Conservation (phyloP, 2,329 filamentous ascomycete species). For the Xylaria sp. region DNA sequence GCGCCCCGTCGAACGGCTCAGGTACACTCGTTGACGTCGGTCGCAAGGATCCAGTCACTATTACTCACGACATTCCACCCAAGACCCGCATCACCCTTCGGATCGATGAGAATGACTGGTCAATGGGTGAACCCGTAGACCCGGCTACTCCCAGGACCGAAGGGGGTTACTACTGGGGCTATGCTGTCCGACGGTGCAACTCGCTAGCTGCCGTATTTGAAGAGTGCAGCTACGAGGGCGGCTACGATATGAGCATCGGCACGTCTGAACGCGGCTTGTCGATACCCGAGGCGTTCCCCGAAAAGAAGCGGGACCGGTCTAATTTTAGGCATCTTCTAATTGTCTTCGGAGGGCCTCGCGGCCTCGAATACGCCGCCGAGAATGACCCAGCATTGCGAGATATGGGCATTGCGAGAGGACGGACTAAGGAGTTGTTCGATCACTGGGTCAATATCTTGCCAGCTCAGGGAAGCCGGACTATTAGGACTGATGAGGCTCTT, state of each 20-base stretch:
- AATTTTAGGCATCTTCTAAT: conserved; percentile 77
- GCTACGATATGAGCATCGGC: conserved; percentile 85
- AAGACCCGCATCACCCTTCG: conserved; percentile 79
- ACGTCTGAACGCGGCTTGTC: conserved; percentile 80
- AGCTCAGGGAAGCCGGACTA: conserved; percentile 82
- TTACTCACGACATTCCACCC: conserved; percentile 71
- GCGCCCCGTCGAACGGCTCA: conserved; percentile 53
- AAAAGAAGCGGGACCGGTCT: conserved; percentile 47
- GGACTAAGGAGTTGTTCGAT: conserved; percentile 79
- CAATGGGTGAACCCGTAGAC: conserved; percentile 69
- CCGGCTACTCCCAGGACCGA: conserved; percentile 77
- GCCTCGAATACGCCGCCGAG: conserved; percentile 78
- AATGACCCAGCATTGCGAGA: conserved; percentile 65
- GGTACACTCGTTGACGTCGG: conserved; percentile 69
- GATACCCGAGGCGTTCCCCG: conserved; percentile 58
- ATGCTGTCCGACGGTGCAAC: conserved; percentile 71
- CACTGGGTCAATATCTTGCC: conserved; percentile 85
- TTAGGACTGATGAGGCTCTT: conserved; percentile 85
- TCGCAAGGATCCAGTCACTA: conserved; percentile 63
- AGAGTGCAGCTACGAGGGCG: conserved; percentile 76
- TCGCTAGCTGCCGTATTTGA: conserved; percentile 80
- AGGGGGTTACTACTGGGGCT: conserved; percentile 89
- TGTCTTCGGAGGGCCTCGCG: conserved; percentile 83
- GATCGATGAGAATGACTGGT: conserved; percentile 61
- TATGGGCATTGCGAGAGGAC: conserved; percentile 71